A percentile compares a stretch with the other conserved stretches of the same genome.
phyloP scores from a whole-genome alignment of 2,329 filamentous ascomycete genomes.

The Penicillium nordicum region DNA sequence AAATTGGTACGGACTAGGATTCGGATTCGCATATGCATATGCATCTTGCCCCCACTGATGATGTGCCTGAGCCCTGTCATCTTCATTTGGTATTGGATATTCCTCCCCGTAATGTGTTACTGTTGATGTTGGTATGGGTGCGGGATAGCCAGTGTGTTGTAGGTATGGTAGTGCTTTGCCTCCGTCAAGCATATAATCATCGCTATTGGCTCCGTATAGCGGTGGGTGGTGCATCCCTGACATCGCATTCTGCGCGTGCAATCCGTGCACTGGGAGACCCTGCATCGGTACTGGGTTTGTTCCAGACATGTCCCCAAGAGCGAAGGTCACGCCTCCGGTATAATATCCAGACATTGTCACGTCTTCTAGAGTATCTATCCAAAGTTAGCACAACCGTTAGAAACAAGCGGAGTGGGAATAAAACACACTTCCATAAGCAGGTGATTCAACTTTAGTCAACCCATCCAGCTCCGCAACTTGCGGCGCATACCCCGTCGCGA shows the following conservation, averaged over 20 bases:
- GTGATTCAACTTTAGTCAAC: slow-evolving; percentile 1
- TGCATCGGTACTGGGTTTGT: neutral
- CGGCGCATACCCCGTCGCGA: slow-evolving; percentile 9
- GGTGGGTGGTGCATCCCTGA: neutral
- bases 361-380: neutral
- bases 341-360: neutral
- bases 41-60: neutral
- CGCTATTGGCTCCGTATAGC: neutral
- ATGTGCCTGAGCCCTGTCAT: neutral
- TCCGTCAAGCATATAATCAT: neutral
- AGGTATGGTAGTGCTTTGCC: neutral
- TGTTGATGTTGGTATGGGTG: neutral
- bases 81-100: neutral
- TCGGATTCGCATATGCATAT: neutral
- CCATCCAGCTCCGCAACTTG: slow-evolving; percentile 10
- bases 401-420: neutral
- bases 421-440: slow-evolving; percentile 6
- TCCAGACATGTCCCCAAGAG: neutral
- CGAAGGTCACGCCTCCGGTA: neutral
- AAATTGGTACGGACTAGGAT: neutral
- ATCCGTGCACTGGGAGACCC: neutral
- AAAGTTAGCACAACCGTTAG: neutral
- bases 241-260: neutral
- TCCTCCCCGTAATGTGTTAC: neutral
- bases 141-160: neutral